Conservation (phyloP, 2,329 filamentous ascomycete genomes). For the Polychaeton citri region DNA sequence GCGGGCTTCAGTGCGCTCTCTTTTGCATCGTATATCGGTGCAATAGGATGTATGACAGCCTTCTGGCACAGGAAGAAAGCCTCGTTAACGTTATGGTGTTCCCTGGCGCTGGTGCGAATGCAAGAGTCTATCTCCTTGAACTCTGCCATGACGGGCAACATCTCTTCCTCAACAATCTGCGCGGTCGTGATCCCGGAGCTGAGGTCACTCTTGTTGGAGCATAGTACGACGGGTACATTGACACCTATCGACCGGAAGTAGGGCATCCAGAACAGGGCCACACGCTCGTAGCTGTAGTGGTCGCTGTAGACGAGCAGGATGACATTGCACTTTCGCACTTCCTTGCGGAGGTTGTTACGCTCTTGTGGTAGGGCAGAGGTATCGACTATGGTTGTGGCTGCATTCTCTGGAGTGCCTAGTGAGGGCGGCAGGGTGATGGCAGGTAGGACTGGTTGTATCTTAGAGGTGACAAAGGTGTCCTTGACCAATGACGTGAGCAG, state of each 20-base stretch:
- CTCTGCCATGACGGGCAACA: slow-evolving; percentile 95
- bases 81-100: slow-evolving; percentile 84
- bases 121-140: slow-evolving; percentile 98
- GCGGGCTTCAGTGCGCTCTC: slow-evolving; percentile 75
- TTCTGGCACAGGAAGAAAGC: slow-evolving; percentile 98
- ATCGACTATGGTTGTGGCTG: slow-evolving; percentile 94
- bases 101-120: slow-evolving; percentile 82
- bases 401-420: slow-evolving; percentile 87
- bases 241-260: slow-evolving; percentile 97
- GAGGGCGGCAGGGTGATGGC: slow-evolving; percentile 90
- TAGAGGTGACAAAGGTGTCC: slow-evolving; percentile 88
- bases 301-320: slow-evolving; percentile 95
- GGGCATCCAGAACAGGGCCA: slow-evolving; percentile 96
- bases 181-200: slow-evolving; percentile 56
- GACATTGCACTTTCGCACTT: slow-evolving; percentile 93
- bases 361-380: slow-evolving; percentile 93
- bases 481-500: slow-evolving; percentile 66
- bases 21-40: slow-evolving; percentile 92
- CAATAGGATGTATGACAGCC: slow-evolving; percentile 92
- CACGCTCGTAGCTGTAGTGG: slow-evolving; percentile 96
- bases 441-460: slow-evolving; percentile 87
- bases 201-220: slow-evolving; percentile 94
- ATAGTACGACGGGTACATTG: slow-evolving; percentile 92
- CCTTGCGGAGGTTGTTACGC: slow-evolving; percentile 75
- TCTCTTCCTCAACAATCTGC: slow-evolving; percentile 88